phyloP scores from a whole-genome alignment of 768 basidiomycete species.

The Leccinum longicurvipes region DNA sequence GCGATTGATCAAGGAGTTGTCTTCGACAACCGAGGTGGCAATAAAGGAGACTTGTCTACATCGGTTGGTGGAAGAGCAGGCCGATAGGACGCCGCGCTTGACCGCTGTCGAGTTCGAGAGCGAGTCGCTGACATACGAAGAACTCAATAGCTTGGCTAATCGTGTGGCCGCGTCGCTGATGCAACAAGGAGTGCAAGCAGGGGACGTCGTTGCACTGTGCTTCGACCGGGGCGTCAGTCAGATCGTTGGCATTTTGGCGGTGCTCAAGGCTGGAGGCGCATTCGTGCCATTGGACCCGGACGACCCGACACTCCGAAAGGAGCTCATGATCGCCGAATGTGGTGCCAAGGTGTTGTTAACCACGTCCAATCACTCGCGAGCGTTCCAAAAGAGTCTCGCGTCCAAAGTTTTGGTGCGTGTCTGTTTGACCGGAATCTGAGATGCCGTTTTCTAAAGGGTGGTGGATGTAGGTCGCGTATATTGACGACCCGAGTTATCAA shows the following conservation, averaged over 20 bases:
- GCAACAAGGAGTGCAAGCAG: conserved; percentile 23
- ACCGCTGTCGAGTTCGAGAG: conserved; percentile 28
- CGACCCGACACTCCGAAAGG: conserved; percentile 28
- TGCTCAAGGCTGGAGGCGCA: conserved; percentile 31
- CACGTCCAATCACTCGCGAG: conserved; percentile 23
- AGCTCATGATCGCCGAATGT: conserved; percentile 27
- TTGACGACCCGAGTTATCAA: conserved; percentile 28
- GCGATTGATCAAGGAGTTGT: conserved; percentile 25
- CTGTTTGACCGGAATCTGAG: neutral
- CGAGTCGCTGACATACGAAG: conserved; percentile 30
- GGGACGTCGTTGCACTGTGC: conserved; percentile 28
- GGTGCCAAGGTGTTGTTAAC: conserved; percentile 28
- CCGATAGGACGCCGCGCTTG: conserved; percentile 17
- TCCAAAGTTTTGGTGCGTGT: conserved; percentile 22
- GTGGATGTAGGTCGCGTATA: conserved; percentile 21
- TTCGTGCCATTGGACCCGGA: conserved; percentile 27
- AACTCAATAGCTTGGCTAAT: conserved; percentile 32
- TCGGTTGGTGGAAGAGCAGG: conserved; percentile 17
- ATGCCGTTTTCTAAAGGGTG: neutral
- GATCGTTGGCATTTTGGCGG: conserved; percentile 28
- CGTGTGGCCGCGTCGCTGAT: conserved; percentile 29
- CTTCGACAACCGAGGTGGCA: conserved; percentile 14
- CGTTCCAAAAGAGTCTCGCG: conserved; percentile 20
- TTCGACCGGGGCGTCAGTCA: conserved; percentile 30
- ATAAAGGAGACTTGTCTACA: conserved; percentile 18